phyloP scores from a whole-genome alignment of 108 stramenopile species.

The Poteriospumella lacustris region DNA sequence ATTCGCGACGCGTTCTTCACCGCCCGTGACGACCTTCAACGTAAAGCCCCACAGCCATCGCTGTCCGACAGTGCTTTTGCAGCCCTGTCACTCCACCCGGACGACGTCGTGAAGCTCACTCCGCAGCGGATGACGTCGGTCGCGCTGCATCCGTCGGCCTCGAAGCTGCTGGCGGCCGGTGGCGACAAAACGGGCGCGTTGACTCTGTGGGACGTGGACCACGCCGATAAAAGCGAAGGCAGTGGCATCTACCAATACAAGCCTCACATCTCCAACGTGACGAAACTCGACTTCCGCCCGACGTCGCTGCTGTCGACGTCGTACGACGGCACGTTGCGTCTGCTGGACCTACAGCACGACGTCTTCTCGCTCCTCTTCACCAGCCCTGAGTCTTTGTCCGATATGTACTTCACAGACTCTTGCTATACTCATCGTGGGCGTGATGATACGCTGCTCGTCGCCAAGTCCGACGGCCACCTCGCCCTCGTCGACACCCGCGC shows the following conservation, averaged over 20 bases:
- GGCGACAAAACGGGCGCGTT: conserved; percentile 26
- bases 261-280: conserved; percentile 28
- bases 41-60: background rate
- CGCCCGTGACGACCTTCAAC: too few relatives aligned
- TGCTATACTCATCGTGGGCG: too few relatives aligned
- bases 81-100: background rate
- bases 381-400: background rate
- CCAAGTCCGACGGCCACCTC: conserved; percentile 12
- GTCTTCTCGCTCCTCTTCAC: background rate
- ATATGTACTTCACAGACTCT: conserved; percentile 27
- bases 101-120: conserved; percentile 29
- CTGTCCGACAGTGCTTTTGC: background rate
- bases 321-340: conserved; percentile 32
- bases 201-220: conserved; percentile 28
- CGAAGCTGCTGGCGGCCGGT: conserved; percentile 1
- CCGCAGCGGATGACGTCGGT: conserved; percentile 15
- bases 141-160: conserved; percentile 23
- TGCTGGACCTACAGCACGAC: background rate
- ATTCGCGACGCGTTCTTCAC: background rate
- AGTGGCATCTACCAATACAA: conserved; percentile 11
- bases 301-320: conserved; percentile 8
- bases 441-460: background rate
- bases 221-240: background rate
- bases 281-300: conserved; percentile 2
- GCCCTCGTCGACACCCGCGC: conserved; percentile 18